phyloP scores from a whole-genome alignment of 2,329 filamentous ascomycete genomes.

The Monosporascus cannonballus region DNA sequence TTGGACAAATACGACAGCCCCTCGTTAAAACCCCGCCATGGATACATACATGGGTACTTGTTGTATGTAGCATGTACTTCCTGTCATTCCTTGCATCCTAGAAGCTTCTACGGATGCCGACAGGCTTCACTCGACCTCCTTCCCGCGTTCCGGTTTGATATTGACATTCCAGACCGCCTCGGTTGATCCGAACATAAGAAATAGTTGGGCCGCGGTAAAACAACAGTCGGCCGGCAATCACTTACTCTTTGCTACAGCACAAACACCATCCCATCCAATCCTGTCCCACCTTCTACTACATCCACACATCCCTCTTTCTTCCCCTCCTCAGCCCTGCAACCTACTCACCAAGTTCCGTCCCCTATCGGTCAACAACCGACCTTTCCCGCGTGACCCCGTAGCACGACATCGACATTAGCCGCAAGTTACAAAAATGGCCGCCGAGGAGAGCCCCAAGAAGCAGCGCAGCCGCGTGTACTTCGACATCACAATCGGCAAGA shows the following conservation, averaged over 20 bases:
- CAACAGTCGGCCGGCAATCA: background rate
- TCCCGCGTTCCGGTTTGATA: background rate
- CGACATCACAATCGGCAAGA: slow-evolving; percentile 76
- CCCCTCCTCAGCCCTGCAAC: background rate
- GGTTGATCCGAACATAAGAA: background rate
- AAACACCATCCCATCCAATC: background rate
- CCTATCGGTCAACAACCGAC: background rate
- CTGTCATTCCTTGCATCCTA: background rate
- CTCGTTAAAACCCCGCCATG: background rate
- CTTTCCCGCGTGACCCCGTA: background rate
- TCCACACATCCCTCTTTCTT: background rate
- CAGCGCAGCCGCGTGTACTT: slow-evolving; percentile 82
- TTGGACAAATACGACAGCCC: background rate
- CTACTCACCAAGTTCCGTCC: background rate
- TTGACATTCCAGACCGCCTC: background rate
- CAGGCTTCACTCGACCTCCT: background rate
- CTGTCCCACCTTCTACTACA: background rate
- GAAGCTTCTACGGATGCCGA: background rate
- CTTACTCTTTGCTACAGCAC: background rate
- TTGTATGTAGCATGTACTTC: background rate
- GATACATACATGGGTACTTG: background rate
- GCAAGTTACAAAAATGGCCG: slow-evolving; percentile 16
- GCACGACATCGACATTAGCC: background rate
- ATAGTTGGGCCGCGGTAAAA: background rate
- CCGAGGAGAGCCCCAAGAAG: slow-evolving; percentile 32